Evolutionary conservation across 139 green algal genomes (phyloP), one percentile per base, ranked within the genome.

Genomic region (Pseudopediastrum boryanum): DNA sequence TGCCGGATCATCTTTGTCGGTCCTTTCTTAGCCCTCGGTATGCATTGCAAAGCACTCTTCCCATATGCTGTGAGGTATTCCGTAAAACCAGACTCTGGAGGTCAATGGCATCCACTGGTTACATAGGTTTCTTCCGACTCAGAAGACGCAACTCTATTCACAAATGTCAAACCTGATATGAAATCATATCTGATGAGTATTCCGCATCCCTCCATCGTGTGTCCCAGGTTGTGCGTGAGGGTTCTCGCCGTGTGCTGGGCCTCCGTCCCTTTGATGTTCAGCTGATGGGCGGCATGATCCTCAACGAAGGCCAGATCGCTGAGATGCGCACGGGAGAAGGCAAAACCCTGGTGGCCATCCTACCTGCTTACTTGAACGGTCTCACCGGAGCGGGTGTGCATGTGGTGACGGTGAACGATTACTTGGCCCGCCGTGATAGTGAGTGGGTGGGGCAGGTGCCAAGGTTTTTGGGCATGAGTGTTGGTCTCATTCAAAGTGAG

Each of bases 401-500:
- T 83, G 94, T 99, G 23, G 96, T 99, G 48, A 98, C 96, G 7
- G 96, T 99, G 42, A 99, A 99, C 80, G 96, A 99, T 84, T 99
- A 99, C 90, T 90, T 99, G 41, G 96, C 96, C 4, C 76, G 93
- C 33, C 89, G 96, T 65, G 96, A 99, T 88, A 91, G 80, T 74
- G 95, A 99, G 89, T 98, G 93, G 94, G 94, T 98, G 71, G 94
- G 94, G 10, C 96, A 99, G 86, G 94, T 99, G 44, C 96, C 96
- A 82, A 83, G 87, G 29, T 99, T 99, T 85, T 89, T 99, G 72
- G 96, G 96, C 46, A 83, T 99, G 54, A 82, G 85, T 29, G 94
- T 98, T 27, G 94, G 94, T 39, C 86, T 98, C 36, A 89, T 98
- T 46, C 94, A 98, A 84, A 70, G 89, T 3, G 87, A 94, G 62